Evolutionary conservation across 768 basidiomycete genomes (phyloP), one percentile per base, ranked within the genome.

Genomic region (Tulasnella sp.): DNA sequence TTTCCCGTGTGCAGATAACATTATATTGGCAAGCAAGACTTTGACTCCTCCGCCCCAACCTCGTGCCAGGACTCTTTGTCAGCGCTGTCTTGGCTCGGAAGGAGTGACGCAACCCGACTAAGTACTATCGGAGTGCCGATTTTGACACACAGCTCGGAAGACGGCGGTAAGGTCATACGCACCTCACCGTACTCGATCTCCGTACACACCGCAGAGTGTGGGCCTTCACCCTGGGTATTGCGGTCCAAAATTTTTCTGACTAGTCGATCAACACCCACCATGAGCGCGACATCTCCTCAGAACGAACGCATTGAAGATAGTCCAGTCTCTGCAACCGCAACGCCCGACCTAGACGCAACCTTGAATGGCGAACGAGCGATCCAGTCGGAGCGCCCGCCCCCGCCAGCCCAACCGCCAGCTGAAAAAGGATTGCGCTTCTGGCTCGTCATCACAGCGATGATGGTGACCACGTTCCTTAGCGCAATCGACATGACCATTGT

Each of bases 401-500:
- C 54, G 24, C 54, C 54, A 54, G 24, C 54, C 7, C 54, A 54
- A 34, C 77, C 46, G 16, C 46, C 46, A 16, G 18, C 46, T 16
- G 46, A 14, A 14, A 46, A 46, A 46, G 46, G 46, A 20, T 14
- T 46, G 18, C 46, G 46, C 12, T 46, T 46, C 46, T 46, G 46
- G 46, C 46, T 46, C 18, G 46, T 46, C 16, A 46, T 46, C 12
- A 14, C 16, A 11, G 46, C 46, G 3, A 46, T 46, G 46, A 46
- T 46, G 46, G 46, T 46, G 46, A 46, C 46, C 14, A 46, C 46
- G 34, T 77, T 77, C 24, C 37, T 77, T 1, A 50, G 76, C 76
- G 76, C 76, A n/a, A 42, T 77, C 9, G 76, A 77, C 28, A 6
- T 86, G 84, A 85, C 84, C 8, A 84, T 85, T 40, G 85, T 88